Evolutionary conservation across 2,329 filamentous ascomycete species (phyloP).

Genomic region (Diplodia corticola): DNA sequence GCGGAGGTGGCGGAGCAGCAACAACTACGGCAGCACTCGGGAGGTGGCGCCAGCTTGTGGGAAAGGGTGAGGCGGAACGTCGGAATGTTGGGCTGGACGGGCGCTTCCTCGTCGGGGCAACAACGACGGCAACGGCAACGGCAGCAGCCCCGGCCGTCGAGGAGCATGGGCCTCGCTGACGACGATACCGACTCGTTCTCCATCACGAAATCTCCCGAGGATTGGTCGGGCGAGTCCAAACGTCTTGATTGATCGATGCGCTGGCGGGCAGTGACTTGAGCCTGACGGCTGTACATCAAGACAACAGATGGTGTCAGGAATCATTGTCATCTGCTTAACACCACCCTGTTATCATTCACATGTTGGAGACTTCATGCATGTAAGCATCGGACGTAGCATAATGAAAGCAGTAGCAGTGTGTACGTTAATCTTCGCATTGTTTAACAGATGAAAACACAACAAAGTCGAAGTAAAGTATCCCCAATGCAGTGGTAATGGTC

Average conservation of each 20-base stretch:
- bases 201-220: background rate
- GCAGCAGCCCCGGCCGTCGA: background rate
- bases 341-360: too few species aligned
- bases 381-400: too few species aligned
- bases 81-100: background rate
- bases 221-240: background rate
- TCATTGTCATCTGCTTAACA: too few species aligned
- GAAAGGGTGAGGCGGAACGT: background rate
- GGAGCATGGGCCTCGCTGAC: background rate
- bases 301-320: too few species aligned
- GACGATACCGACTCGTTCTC: background rate
- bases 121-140: background rate
- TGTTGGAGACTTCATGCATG: too few species aligned
- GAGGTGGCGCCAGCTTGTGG: background rate
- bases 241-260: background rate
- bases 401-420: too few species aligned
- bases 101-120: background rate
- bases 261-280: background rate
- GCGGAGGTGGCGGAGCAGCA: background rate
- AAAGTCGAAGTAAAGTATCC: too few species aligned
- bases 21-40: background rate
- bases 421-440: too few species aligned
- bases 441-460: too few species aligned
- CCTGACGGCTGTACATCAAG: background rate
- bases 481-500: too few species aligned